These are phyloP conservation scores for Exophiala lecanii-corni DNA, from an alignment of 2,329 filamentous ascomycete species.

Conservation along the genomic window DNA sequence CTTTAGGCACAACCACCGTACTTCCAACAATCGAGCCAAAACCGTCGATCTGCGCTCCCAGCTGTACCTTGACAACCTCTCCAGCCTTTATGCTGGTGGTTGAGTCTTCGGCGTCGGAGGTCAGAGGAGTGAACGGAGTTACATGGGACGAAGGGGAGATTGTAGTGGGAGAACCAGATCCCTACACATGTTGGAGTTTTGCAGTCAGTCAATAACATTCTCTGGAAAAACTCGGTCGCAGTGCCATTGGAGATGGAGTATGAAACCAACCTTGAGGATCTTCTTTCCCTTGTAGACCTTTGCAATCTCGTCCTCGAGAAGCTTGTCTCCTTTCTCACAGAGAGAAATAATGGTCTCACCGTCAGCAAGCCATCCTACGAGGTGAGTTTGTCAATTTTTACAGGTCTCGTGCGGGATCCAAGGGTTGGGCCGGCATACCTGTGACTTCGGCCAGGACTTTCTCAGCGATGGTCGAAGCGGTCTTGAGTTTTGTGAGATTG, in stretches of 20 bases:
- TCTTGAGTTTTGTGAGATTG: slow-evolving; percentile 98
- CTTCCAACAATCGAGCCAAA: slow-evolving; percentile 96
- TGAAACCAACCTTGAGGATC: slow-evolving; percentile 69
- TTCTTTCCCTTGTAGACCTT: slow-evolving; percentile 99
- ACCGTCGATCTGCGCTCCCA: slow-evolving; percentile 97
- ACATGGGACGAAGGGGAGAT: slow-evolving; percentile 91
- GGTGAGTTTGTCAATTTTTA: slow-evolving; percentile 3
- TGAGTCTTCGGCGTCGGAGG: slow-evolving; percentile 80
- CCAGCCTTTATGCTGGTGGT: slow-evolving; percentile 71
- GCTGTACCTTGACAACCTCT: slow-evolving; percentile 93
- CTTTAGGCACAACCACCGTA: slow-evolving; percentile 69
- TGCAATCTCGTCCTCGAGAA: slow-evolving; percentile 84
- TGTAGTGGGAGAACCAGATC: slow-evolving; percentile 64
- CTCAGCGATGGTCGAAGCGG: slow-evolving; percentile 88
- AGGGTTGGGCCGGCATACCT: too few relatives aligned
- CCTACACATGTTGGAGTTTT: slow-evolving; percentile 61
- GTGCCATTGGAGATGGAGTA: slow-evolving; percentile 37
- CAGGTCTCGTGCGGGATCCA: background rate
- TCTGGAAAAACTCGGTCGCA: too few relatives aligned
- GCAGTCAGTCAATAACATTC: background rate
- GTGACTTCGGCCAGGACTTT: slow-evolving; percentile 69
- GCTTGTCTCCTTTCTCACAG: slow-evolving; percentile 92
- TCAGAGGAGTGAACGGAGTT: slow-evolving; percentile 92
- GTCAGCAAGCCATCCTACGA: slow-evolving; percentile 63
- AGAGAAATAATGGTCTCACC: slow-evolving; percentile 90